These are phyloP conservation scores for Pichia insulana DNA, from an alignment of 805 yeast genomes.

Conservation along the genomic window DNA sequence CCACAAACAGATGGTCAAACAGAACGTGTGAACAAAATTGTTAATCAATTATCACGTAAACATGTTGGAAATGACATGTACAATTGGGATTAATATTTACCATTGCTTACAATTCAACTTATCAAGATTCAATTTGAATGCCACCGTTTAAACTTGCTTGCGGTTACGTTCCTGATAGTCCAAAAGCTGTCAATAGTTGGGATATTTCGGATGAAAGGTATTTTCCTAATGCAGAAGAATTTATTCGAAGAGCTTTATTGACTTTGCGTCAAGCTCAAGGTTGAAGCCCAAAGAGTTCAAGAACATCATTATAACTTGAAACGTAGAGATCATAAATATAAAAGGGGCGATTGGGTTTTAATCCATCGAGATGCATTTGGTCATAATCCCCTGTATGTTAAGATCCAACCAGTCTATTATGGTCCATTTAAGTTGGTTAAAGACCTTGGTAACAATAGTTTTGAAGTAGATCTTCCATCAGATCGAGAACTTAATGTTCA, in stretches of 20 bases:
- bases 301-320: not conserved
- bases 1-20: slow-evolving; percentile 8
- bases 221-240: not conserved
- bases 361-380: not conserved
- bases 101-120: slow-evolving; percentile 4
- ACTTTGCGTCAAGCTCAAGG: not conserved
- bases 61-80: not conserved
- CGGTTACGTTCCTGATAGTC: not conserved
- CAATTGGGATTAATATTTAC: slow-evolving; percentile 2
- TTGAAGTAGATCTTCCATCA: not conserved
- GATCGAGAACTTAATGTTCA: not conserved
- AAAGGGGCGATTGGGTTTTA: not conserved
- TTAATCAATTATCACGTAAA: not conserved
- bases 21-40: not conserved
- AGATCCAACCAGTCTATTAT: not conserved
- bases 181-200: not conserved
- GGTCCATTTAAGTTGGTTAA: not conserved
- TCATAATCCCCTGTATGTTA: not conserved
- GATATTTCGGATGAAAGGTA: not conserved
- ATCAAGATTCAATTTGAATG: not conserved
- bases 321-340: not conserved
- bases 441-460: not conserved
- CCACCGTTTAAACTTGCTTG: not conserved
- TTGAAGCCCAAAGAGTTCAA: not conserved
- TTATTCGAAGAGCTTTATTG: not conserved